These are phyloP conservation scores for Camellia lanceoleosa DNA, from an alignment of 148 eudicot species.

Conservation along the genomic window DNA sequence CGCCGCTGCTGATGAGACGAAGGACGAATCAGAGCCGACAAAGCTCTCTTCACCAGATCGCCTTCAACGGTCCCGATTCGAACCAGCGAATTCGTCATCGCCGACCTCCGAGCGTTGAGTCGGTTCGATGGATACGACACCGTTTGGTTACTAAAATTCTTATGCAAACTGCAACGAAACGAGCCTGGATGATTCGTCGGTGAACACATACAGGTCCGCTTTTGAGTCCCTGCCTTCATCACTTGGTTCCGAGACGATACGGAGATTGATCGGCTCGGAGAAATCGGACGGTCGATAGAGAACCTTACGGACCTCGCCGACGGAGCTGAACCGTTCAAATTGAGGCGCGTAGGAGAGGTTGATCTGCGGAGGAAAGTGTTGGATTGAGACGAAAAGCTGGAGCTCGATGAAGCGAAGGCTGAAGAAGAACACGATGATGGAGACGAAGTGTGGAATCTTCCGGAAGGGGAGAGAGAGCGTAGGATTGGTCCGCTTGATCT, in stretches of 20 bases:
- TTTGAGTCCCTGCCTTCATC: conserved; percentile 22
- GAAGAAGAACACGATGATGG: conserved; percentile 30
- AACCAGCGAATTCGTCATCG: conserved; percentile 73
- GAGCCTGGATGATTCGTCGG: conserved; percentile 86
- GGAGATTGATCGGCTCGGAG: conserved; percentile 47
- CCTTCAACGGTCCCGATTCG: conserved; percentile 82
- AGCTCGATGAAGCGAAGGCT: conserved; percentile 44
- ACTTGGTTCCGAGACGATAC: conserved; percentile 17
- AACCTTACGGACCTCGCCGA: conserved; percentile 46
- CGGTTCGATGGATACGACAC: conserved; percentile 51
- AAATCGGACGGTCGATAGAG: conserved; percentile 41
- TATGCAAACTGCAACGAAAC: conserved; percentile 75
- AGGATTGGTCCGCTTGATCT: conserved; percentile 53
- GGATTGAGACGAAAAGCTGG: conserved; percentile 36
- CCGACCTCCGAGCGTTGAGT: conserved; percentile 56
- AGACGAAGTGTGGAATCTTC: conserved; percentile 29
- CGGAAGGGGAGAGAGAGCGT: conserved; percentile 57
- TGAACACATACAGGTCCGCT: conserved; percentile 74
- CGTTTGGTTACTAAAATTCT: conserved; percentile 21
- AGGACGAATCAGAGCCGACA: conserved; percentile 69
- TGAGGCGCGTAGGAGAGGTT: conserved; percentile 55
- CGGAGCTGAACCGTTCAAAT: conserved; percentile 18
- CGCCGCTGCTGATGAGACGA: conserved; percentile 68
- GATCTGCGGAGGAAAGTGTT: conserved; percentile 32
- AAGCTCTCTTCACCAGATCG: conserved; percentile 61